These are phyloP conservation scores for Biscogniauxia marginata DNA, from an alignment of 2,329 filamentous ascomycete genomes.

Conservation along the genomic window DNA sequence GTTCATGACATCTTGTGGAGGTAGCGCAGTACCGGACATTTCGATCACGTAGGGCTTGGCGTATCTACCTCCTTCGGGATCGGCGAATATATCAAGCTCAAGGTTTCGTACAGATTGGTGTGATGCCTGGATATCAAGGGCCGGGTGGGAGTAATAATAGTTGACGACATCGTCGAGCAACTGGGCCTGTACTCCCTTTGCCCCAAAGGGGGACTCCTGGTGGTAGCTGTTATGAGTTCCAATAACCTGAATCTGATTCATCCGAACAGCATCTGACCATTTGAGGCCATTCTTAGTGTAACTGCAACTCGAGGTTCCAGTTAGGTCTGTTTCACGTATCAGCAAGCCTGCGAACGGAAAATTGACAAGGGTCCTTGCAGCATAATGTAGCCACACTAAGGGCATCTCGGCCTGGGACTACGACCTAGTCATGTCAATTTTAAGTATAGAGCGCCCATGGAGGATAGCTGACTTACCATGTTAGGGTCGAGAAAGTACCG, in stretches of 20 bases:
- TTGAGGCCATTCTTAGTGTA: constrained; percentile 32
- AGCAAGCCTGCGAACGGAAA: neutral
- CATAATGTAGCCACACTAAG: neutral
- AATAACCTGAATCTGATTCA: constrained; percentile 52
- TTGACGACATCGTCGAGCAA: constrained; percentile 38
- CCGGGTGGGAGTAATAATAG: constrained; percentile 48
- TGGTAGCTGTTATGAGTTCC: constrained; percentile 54
- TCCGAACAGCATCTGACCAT: constrained; percentile 38
- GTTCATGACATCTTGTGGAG: constrained; percentile 38
- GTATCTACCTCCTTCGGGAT: constrained; percentile 47
- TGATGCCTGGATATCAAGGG: constrained; percentile 42
- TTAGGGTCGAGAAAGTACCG: neutral
- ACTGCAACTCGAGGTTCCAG: neutral
- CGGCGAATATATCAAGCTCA: constrained; percentile 49
- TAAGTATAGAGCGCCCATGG: neutral
- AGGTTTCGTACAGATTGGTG: constrained; percentile 46
- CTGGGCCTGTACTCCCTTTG: constrained; percentile 39
- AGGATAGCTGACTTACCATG: neutral
- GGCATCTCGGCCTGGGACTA: neutral
- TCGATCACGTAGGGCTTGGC: constrained; percentile 43
- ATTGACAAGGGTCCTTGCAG: neutral
- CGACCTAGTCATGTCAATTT: neutral
- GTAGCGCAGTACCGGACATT: constrained; percentile 37
- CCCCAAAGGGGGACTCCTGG: constrained; percentile 41
- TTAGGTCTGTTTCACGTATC: neutral